phyloP scores from a whole-genome alignment of 2,329 filamentous ascomycete species.

The Aureobasidium namibiae region DNA sequence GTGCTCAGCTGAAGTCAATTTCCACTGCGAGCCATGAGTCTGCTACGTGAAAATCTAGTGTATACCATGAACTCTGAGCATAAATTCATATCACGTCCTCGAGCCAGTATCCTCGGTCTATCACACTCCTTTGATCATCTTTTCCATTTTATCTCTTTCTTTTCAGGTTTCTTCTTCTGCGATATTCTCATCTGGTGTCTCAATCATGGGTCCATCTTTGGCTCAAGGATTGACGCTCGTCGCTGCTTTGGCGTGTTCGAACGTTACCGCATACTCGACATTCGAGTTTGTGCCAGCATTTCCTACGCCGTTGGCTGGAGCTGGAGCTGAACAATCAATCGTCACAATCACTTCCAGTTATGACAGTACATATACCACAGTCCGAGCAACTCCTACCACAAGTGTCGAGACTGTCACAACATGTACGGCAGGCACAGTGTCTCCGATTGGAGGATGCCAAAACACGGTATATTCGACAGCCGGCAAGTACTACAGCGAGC shows the following conservation, averaged over 20 bases:
- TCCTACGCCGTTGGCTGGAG: background rate
- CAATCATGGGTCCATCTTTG: background rate
- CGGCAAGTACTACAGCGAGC: background rate
- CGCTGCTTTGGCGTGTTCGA: background rate
- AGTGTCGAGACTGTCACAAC: background rate
- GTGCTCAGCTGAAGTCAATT: background rate
- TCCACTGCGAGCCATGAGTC: background rate
- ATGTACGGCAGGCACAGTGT: background rate
- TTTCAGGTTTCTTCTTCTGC: background rate
- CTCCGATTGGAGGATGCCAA: background rate
- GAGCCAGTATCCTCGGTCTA: background rate
- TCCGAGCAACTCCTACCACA: background rate
- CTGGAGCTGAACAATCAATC: background rate
- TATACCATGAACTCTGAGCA: background rate
- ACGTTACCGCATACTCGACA: background rate
- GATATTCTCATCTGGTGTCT: background rate
- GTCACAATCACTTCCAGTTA: background rate
- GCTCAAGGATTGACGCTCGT: background rate
- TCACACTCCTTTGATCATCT: background rate
- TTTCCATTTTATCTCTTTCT: background rate
- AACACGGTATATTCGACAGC: background rate
- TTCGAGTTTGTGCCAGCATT: background rate
- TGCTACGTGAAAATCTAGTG: background rate
- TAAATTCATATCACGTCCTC: background rate
- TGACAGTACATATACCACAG: background rate